Percentiles rank a stretch among this genome's conserved stretches.
Conservation (phyloP, 768 basidiomycete species). For the Agrocybe praecox region DNA sequence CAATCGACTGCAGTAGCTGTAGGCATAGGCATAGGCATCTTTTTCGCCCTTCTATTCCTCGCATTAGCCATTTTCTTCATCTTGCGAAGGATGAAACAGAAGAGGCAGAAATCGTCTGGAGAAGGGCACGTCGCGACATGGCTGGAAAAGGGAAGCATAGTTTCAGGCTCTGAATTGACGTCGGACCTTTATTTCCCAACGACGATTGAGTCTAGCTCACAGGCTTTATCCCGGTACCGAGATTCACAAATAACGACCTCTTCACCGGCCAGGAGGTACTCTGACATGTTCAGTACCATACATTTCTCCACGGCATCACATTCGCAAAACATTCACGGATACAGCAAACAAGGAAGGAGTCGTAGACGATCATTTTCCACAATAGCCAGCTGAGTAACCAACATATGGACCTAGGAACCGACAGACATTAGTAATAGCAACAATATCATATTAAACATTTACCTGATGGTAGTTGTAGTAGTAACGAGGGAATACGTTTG, state of each 20-base stretch:
- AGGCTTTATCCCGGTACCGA: not conserved
- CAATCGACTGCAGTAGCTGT: not conserved
- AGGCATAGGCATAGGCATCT: not conserved
- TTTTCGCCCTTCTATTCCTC: not conserved
- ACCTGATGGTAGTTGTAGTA: no score
- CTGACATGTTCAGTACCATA: not conserved
- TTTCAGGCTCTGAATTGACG: not conserved
- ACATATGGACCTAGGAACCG: no score
- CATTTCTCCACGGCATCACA: no score
- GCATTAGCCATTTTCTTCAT: not conserved
- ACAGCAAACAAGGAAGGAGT: no score
- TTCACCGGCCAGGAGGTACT: not conserved
- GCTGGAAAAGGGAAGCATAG: no score
- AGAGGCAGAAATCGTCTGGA: not conserved
- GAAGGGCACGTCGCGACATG: not conserved
- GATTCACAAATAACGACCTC: no score
- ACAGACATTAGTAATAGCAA: no score
- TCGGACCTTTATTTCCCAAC: not conserved
- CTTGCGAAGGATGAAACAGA: not conserved
- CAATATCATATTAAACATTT: no score
- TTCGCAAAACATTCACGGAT: no score
- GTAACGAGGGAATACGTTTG: no score
- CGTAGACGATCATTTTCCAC: no score
- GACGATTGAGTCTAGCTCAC: not conserved
- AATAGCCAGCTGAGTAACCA: no score